Evolutionary conservation across 441 rosid species (phyloP).

Genomic region (Adansonia rubrostipa): DNA sequence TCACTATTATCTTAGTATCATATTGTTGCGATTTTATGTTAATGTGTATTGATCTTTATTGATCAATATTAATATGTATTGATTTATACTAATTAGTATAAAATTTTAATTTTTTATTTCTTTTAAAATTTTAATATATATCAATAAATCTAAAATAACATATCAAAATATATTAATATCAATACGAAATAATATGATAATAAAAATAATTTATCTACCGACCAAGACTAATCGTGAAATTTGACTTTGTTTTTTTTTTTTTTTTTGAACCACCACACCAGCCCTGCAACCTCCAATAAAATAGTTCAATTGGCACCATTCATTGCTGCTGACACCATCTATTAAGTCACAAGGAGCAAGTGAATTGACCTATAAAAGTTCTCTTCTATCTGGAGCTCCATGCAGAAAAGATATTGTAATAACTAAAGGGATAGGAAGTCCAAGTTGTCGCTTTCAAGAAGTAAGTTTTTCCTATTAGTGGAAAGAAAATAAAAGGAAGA

Average conservation of each 20-base stretch:
- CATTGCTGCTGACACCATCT: background rate
- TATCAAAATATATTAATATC: too few species aligned
- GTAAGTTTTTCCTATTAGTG: background rate
- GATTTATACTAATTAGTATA: too few species aligned
- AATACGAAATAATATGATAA: too few species aligned
- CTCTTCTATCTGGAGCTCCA: background rate
- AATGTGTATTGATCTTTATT: too few species aligned
- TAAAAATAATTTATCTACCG: too few species aligned
- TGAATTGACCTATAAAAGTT: conserved; percentile 20
- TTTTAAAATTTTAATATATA: too few species aligned
- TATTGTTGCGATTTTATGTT: too few species aligned
- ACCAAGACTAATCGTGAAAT: background rate
- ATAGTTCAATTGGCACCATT: too few species aligned
- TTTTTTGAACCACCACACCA: background rate
- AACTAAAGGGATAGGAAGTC: background rate
- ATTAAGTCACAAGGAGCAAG: conserved; percentile 17
- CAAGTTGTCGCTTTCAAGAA: background rate
- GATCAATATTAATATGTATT: too few species aligned
- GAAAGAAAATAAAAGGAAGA: background rate
- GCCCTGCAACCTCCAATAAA: background rate
- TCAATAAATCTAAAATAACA: too few species aligned
- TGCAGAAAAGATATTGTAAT: background rate
- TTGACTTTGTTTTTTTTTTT: background rate
- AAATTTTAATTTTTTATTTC: too few species aligned
- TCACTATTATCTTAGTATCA: too few species aligned